Evolutionary conservation across 352 stramenopile species (phyloP), one percentile per base, ranked within the genome.

Genomic region (Phytopythium ostracodes): DNA sequence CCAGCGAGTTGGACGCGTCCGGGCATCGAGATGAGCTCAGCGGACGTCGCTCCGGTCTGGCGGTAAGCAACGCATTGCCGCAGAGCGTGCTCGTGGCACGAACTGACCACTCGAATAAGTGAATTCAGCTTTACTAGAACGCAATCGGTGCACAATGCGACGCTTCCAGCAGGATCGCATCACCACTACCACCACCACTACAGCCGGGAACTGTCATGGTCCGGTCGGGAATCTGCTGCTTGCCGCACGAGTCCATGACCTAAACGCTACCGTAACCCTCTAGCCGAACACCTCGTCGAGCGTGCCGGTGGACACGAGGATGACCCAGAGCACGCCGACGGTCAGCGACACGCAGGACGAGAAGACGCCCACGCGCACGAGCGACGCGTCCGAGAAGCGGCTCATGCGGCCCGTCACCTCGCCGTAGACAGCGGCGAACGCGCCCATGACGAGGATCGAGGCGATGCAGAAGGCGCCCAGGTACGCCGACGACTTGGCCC

Each of bases 401-500:
- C 77, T 87, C 65, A 87, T 75, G 50, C 75, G 77, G 8, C 75
- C 75, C 27, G 81, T 91, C 29, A 81, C 56, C 47, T 87, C 81
- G 55, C 91, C 88, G 65, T 96, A 97, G 10, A 83, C 64, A 22
- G 78, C 75, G 2, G 88, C 84, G 70, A 97, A 97, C 2, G 64
- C 68, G 33, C 88, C 91, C 91, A 97, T 97, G 29, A 91, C 87
- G 43, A 96, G 38, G 62, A 90, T 97, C 47, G 75, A 92, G 17
- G 77, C 87, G 22, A 90, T 18, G 62, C 89, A 97, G 75, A 97
- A 97, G 12, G 83, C 81, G 11, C 66, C 67, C 11, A 97, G 70
- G 66, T 97, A 97, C 25, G 87, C 62, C 27, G 73, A 77, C 43
- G 86, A 91, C 36, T 93, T 79, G 49, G 44, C 49, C 66, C 70